Conservation (phyloP, 768 basidiomycete species). For the Boletus subparvulus region DNA sequence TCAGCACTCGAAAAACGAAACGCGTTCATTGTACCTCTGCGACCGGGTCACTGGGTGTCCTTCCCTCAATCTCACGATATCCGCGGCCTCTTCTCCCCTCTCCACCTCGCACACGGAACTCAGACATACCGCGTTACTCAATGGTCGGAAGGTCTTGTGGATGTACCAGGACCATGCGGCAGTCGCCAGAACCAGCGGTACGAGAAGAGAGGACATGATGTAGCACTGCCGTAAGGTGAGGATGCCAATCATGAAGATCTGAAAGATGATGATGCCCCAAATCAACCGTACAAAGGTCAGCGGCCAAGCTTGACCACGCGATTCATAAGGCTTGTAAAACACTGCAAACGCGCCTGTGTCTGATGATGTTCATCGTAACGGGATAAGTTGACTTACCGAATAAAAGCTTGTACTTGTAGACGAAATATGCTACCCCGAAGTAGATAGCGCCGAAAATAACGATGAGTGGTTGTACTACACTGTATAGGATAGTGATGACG, state of each 20-base stretch:
- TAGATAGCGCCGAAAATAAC: constrained; percentile 94
- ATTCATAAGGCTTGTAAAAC: constrained; percentile 98
- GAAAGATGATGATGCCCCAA: constrained; percentile 91
- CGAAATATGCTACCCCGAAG: constrained; percentile 93
- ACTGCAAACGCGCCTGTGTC: constrained; percentile 46
- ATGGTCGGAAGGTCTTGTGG: constrained; percentile 59
- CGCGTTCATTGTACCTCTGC: constrained; percentile 58
- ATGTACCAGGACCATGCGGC: constrained; percentile 81
- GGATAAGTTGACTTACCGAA: constrained; percentile 61
- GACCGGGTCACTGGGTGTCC: constrained; percentile 89
- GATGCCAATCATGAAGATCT: constrained; percentile 95
- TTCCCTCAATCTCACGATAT: constrained; percentile 67
- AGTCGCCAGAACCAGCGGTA: constrained; percentile 75
- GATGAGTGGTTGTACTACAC: constrained; percentile 93
- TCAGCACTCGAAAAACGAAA: background rate
- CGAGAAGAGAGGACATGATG: constrained; percentile 59
- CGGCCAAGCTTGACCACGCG: constrained; percentile 96
- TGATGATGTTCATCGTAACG: background rate
- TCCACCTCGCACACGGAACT: constrained; percentile 89
- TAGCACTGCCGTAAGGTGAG: constrained; percentile 69
- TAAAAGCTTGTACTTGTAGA: constrained; percentile 97
- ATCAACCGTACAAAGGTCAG: constrained; percentile 90
- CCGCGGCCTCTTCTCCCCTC: constrained; percentile 82
- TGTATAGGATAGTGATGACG: constrained; percentile 92
- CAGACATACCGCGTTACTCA: constrained; percentile 82